Percentiles rank a stretch among this genome's conserved stretches.
Conservation (phyloP, 2,329 filamentous ascomycete genomes). For the Nemania serpens region DNA sequence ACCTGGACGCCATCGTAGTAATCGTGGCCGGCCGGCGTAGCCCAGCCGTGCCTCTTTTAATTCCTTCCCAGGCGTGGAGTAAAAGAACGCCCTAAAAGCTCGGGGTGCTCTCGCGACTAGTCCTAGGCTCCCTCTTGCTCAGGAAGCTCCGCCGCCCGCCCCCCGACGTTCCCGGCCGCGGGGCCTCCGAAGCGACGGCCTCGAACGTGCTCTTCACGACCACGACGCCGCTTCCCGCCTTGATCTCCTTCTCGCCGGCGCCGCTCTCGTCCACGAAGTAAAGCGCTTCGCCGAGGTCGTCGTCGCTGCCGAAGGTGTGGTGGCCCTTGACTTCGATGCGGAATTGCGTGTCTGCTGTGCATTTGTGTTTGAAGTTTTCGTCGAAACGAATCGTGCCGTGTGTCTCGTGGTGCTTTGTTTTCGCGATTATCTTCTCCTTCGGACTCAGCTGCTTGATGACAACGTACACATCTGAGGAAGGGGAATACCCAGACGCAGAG, state of each 20-base stretch:
- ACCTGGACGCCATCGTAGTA: slow-evolving; percentile 15
- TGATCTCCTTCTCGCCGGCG: slow-evolving; percentile 72
- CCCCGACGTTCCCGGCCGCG: slow-evolving; percentile 29
- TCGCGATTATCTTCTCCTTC: slow-evolving; percentile 81
- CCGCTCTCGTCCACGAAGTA: slow-evolving; percentile 89
- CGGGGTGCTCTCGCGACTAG: slow-evolving; percentile 36
- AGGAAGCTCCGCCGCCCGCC: slow-evolving; percentile 38
- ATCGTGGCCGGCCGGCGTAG: no score
- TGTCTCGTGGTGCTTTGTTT: slow-evolving; percentile 89
- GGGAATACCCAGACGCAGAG: slow-evolving; percentile 76
- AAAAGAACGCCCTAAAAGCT: slow-evolving; percentile 16
- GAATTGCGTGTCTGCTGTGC: slow-evolving; percentile 83
- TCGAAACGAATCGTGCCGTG: slow-evolving; percentile 71
- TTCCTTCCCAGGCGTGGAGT: background rate
- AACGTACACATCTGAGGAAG: slow-evolving; percentile 78
- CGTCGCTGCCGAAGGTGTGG: slow-evolving; percentile 80
- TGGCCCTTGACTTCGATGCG: slow-evolving; percentile 85
- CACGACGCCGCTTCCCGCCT: slow-evolving; percentile 73
- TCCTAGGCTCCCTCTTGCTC: slow-evolving; percentile 35
- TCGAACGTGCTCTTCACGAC: slow-evolving; percentile 77
- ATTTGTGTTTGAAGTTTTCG: slow-evolving; percentile 78
- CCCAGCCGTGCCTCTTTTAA: background rate
- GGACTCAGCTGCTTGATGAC: slow-evolving; percentile 68
- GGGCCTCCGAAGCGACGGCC: slow-evolving; percentile 27
- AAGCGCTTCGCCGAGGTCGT: slow-evolving; percentile 80